phyloP scores from a whole-genome alignment of 2,329 filamentous ascomycete genomes.

The Emmonsiellopsis sp. region DNA sequence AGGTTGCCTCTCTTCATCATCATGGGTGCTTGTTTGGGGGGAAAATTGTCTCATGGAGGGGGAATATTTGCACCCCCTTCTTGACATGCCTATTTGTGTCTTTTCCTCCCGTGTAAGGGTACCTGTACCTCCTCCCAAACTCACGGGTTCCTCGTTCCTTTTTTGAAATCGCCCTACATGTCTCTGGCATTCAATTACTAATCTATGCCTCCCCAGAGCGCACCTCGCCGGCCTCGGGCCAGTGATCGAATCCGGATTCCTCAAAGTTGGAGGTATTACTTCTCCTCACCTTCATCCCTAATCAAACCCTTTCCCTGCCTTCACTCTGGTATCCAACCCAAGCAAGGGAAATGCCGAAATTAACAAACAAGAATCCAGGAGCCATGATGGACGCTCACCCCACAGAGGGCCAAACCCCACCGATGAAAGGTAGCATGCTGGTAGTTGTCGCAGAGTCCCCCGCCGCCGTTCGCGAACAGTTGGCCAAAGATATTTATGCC shows the following conservation, averaged over 20 bases:
- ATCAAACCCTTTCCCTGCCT: not conserved
- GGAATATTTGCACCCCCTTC: too few species aligned
- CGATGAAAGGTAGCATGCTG: constrained; percentile 66
- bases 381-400: constrained; percentile 60
- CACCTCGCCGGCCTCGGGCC: constrained; percentile 53
- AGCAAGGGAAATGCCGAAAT: too few species aligned
- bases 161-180: not conserved
- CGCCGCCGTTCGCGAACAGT: constrained; percentile 58
- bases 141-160: not conserved
- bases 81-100: too few species aligned
- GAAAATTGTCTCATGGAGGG: too few species aligned
- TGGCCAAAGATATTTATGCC: constrained; percentile 67
- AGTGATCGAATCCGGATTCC: constrained; percentile 45
- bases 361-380: constrained; percentile 36
- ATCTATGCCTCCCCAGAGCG: constrained; percentile 18
- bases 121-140: too few species aligned
- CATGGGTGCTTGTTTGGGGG: too few species aligned
- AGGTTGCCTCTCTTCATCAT: too few species aligned
- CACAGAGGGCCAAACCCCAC: constrained; percentile 50
- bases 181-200: not conserved
- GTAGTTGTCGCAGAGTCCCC: constrained; percentile 57
- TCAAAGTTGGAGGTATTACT: constrained; percentile 56
- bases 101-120: too few species aligned
- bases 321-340: not conserved
- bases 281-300: not conserved